phyloP scores from a whole-genome alignment of 2,329 filamentous ascomycete species.

The Alternaria sp. region DNA sequence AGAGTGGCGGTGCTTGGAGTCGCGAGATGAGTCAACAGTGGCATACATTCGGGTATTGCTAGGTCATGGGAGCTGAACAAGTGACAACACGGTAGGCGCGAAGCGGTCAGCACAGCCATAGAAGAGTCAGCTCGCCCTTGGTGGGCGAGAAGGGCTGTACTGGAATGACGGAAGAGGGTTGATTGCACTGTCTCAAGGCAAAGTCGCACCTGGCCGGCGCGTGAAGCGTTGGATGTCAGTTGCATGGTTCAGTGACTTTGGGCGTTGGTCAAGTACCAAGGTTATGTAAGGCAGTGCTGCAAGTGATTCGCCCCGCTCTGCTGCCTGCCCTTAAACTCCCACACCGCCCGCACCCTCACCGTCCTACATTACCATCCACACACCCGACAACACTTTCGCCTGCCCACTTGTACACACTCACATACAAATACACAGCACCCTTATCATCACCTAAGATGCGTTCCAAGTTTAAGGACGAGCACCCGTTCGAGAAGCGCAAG shows the following conservation, averaged over 20 bases:
- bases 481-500: conserved; percentile 99
- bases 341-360: conserved; percentile 43
- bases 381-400: conserved; percentile 17
- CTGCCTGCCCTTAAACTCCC: conserved; percentile 43
- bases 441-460: conserved; percentile 68
- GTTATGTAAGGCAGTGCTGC: conserved; percentile 17
- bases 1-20: neutral
- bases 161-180: conserved; percentile 23
- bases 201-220: conserved; percentile 18
- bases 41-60: conserved; percentile 3
- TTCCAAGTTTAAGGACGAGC: conserved; percentile 99
- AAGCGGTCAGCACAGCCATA: conserved; percentile 42
- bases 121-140: conserved; percentile 33
- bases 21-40: conserved; percentile 26
- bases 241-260: conserved; percentile 17
- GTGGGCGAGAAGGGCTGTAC: conserved; percentile 29
- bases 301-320: conserved; percentile 38
- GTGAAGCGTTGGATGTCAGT: conserved; percentile 11
- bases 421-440: conserved; percentile 19
- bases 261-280: conserved; percentile 9
- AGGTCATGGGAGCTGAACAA: conserved; percentile 41
- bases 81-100: conserved; percentile 38
- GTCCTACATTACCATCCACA: conserved; percentile 37
- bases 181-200: conserved; percentile 18
- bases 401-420: conserved; percentile 13